Conservation (phyloP, 495 filamentous ascomycete species). For the Daldinia vernicosa region DNA sequence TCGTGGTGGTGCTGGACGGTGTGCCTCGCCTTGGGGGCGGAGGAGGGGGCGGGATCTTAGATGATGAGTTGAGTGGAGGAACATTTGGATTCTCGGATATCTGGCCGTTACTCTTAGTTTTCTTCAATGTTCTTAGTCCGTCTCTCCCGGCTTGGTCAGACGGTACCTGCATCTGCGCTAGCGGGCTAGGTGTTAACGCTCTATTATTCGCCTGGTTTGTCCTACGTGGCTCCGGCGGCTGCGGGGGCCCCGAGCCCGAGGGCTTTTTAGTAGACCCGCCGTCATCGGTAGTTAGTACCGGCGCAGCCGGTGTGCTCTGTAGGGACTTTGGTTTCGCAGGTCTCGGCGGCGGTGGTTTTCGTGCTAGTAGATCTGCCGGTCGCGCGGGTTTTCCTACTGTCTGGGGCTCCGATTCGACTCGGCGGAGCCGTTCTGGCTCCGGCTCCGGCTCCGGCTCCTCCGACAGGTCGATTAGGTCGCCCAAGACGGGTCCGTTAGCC, state of each 20-base stretch:
- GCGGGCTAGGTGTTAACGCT: slow-evolving; percentile 38
- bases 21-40: slow-evolving; percentile 57
- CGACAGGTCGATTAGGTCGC: slow-evolving; percentile 71
- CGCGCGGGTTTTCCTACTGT: slow-evolving; percentile 44
- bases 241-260: slow-evolving; percentile 33
- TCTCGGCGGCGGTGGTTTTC: slow-evolving; percentile 63
- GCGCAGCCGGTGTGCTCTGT: slow-evolving; percentile 52
- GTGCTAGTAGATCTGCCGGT: slow-evolving; percentile 49
- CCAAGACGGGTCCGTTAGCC: slow-evolving; percentile 54
- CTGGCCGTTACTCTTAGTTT: slow-evolving; percentile 6
- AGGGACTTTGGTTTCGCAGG: slow-evolving; percentile 75
- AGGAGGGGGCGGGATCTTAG: slow-evolving; percentile 34
- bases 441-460: background rate
- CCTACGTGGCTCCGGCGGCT: slow-evolving; percentile 40
- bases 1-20: slow-evolving; percentile 36
- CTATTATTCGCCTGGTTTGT: slow-evolving; percentile 24
- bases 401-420: slow-evolving; percentile 45
- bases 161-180: slow-evolving; percentile 48
- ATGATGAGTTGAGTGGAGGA: background rate
- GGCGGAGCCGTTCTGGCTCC: slow-evolving; percentile 52
- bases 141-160: slow-evolving; percentile 43
- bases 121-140: slow-evolving; percentile 45
- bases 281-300: slow-evolving; percentile 28
- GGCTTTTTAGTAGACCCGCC: slow-evolving; percentile 26
- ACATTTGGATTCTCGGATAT: background rate